phyloP scores from a whole-genome alignment of 306 rosid genomes.

The Cyclanthera cordifolia region DNA sequence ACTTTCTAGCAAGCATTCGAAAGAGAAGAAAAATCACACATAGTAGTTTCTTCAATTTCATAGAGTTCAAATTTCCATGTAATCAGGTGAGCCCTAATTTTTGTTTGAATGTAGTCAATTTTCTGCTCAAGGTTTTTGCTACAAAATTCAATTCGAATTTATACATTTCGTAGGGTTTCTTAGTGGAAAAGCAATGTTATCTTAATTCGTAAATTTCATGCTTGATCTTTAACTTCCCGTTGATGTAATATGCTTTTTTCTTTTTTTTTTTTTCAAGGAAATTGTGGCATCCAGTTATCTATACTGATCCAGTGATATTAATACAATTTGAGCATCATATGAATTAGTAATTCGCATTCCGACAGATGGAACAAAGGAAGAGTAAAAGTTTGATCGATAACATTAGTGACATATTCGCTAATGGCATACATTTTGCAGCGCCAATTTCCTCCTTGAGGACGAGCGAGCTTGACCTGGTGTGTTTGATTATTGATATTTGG shows the following conservation, averaged over 20 bases:
- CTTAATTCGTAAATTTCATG: not conserved
- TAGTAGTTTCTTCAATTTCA: not conserved
- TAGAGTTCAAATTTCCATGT: not conserved
- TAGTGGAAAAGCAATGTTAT: not conserved
- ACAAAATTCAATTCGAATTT: not conserved
- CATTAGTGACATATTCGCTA: conserved; percentile 42
- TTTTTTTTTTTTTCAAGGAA: not conserved
- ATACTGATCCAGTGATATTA: not conserved
- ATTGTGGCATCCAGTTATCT: not conserved
- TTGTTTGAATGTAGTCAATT: not conserved
- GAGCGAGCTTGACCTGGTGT: conserved; percentile 62
- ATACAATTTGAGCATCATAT: not conserved
- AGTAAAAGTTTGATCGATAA: conserved; percentile 44
- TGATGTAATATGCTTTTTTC: not conserved
- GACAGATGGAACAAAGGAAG: conserved; percentile 40
- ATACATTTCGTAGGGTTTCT: not conserved
- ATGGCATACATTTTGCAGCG: conserved; percentile 50
- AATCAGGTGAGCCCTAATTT: conserved; percentile 6
- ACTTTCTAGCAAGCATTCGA: not conserved
- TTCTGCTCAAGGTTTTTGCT: not conserved
- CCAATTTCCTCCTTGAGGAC: conserved; percentile 59
- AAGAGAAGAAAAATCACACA: not conserved
- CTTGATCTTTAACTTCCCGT: not conserved
- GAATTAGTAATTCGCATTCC: not conserved
- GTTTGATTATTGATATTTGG: not conserved